These are phyloP conservation scores for Aspergillus sp. DNA, from an alignment of 2,329 filamentous ascomycete genomes.

Conservation along the genomic window DNA sequence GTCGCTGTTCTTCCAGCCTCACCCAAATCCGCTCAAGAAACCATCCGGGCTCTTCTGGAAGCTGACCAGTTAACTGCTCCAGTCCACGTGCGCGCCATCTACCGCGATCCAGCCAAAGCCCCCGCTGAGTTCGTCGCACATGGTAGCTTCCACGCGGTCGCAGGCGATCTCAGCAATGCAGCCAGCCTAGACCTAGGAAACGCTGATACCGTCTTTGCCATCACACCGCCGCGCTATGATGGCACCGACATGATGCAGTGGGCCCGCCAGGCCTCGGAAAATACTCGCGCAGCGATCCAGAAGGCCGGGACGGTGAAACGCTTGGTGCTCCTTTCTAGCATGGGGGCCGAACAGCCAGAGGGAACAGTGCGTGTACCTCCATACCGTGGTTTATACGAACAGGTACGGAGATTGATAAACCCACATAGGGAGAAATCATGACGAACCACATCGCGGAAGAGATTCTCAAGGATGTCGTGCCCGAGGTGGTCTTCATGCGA, in stretches of 20 bases:
- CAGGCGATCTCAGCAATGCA: slow-evolving; percentile 14
- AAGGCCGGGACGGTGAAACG: slow-evolving; percentile 11
- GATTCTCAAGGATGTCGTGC: slow-evolving; percentile 11
- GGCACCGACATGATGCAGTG: slow-evolving; percentile 10
- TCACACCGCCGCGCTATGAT: slow-evolving; percentile 17
- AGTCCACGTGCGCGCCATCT: slow-evolving; percentile 13
- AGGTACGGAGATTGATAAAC: no score
- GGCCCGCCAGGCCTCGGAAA: slow-evolving; percentile 11
- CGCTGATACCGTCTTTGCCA: slow-evolving; percentile 16
- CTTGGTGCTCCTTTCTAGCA: slow-evolving; percentile 18
- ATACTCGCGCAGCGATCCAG: slow-evolving; percentile 13
- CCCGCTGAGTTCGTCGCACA: slow-evolving; percentile 13
- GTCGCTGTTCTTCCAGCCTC: slow-evolving; percentile 18
- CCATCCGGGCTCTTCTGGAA: slow-evolving; percentile 15
- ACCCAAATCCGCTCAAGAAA: slow-evolving; percentile 14
- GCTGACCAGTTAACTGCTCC: neutral
- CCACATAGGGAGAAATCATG: slow-evolving; percentile 17
- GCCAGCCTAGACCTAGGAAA: slow-evolving; percentile 12
- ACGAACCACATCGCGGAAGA: slow-evolving; percentile 19
- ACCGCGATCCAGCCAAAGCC: slow-evolving; percentile 16
- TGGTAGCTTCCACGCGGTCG: slow-evolving; percentile 13
- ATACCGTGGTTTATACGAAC: no score
- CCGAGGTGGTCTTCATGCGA: slow-evolving; percentile 17
- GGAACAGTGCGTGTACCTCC: slow-evolving; percentile 12
- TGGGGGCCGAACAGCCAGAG: slow-evolving; percentile 15